Percentiles rank a stretch among this genome's conserved stretches.
These are phyloP conservation scores for Platanus orientalis DNA, from an alignment of 164 flowering plant species.

Conservation along the genomic window DNA sequence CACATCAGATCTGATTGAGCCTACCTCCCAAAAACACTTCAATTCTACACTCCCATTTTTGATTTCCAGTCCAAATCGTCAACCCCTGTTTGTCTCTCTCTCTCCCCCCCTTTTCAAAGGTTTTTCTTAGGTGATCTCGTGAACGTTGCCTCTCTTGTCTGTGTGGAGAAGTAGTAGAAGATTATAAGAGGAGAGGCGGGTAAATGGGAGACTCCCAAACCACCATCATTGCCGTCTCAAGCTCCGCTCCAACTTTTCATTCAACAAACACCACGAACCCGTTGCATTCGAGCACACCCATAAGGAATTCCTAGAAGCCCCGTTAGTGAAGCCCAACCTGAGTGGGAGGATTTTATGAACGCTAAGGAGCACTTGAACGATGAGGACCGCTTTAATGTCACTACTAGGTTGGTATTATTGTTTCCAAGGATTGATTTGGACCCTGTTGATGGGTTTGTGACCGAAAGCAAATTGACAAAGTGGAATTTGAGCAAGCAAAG, in stretches of 20 bases:
- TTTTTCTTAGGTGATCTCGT: no score
- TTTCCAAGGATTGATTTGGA: constrained; percentile 81
- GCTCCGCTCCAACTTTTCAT: constrained; percentile 55
- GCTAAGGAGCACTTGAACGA: constrained; percentile 92
- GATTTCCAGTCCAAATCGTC: no score
- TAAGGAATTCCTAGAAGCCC: constrained; percentile 16
- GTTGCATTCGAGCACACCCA: constrained; percentile 53
- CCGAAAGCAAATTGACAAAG: constrained; percentile 55
- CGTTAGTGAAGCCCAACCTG: constrained; percentile 59
- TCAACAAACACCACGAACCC: constrained; percentile 36
- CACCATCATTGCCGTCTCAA: constrained; percentile 61
- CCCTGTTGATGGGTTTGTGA: constrained; percentile 76
- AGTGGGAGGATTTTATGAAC: constrained; percentile 90
- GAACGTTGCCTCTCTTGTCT: no score
- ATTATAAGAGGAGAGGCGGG: not conserved
- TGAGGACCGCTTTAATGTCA: constrained; percentile 75
- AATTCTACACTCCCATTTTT: no score
- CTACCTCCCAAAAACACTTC: no score
- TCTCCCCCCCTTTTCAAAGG: no score
- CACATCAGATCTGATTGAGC: no score
- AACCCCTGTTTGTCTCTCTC: no score
- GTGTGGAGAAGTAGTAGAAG: no score
- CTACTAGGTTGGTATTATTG: constrained; percentile 52
- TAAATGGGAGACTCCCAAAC: constrained; percentile 32
- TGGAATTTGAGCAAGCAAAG: constrained; percentile 63